phyloP scores from a whole-genome alignment of 805 yeast species.

The Metschnikowia reukaufii region DNA sequence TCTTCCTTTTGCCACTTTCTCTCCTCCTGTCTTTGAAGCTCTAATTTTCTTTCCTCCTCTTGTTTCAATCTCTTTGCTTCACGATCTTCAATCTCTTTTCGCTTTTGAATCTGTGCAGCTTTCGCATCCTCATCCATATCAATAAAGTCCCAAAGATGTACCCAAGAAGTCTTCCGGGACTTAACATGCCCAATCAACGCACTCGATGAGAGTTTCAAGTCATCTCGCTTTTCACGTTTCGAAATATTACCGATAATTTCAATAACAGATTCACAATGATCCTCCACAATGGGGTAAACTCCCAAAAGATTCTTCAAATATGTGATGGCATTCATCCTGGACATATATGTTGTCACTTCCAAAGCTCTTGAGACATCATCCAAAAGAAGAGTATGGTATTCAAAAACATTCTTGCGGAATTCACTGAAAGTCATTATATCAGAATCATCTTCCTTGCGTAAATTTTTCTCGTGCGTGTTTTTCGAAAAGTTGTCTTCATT shows the following conservation, averaged over 20 bases:
- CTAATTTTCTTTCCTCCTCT: slow-evolving; percentile 15
- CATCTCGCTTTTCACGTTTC: slow-evolving; percentile 66
- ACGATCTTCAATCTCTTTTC: slow-evolving; percentile 23
- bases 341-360: slow-evolving; percentile 62
- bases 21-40: slow-evolving; percentile 16
- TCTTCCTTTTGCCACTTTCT: slow-evolving; percentile 15
- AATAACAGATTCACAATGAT: slow-evolving; percentile 57
- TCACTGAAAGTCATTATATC: slow-evolving; percentile 25
- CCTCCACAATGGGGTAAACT: slow-evolving; percentile 66
- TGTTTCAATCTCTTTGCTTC: slow-evolving; percentile 15
- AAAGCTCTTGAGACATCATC: slow-evolving; percentile 45
- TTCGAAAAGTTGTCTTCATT: slow-evolving; percentile 29
- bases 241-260: slow-evolving; percentile 49
- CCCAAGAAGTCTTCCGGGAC: slow-evolving; percentile 52
- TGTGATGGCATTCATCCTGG: slow-evolving; percentile 76
- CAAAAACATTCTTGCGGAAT: slow-evolving; percentile 43
- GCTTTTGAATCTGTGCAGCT: slow-evolving; percentile 23
- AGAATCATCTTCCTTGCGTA: not conserved
- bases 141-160: slow-evolving; percentile 57
- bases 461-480: slow-evolving; percentile 5
- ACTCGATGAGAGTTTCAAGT: slow-evolving; percentile 72
- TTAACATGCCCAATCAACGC: slow-evolving; percentile 68
- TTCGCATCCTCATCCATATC: slow-evolving; percentile 47
- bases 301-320: slow-evolving; percentile 65
- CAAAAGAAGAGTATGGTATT: slow-evolving; percentile 56